These are phyloP conservation scores for Fusarium sororula DNA, from an alignment of 2,329 filamentous ascomycete species.

Conservation along the genomic window DNA sequence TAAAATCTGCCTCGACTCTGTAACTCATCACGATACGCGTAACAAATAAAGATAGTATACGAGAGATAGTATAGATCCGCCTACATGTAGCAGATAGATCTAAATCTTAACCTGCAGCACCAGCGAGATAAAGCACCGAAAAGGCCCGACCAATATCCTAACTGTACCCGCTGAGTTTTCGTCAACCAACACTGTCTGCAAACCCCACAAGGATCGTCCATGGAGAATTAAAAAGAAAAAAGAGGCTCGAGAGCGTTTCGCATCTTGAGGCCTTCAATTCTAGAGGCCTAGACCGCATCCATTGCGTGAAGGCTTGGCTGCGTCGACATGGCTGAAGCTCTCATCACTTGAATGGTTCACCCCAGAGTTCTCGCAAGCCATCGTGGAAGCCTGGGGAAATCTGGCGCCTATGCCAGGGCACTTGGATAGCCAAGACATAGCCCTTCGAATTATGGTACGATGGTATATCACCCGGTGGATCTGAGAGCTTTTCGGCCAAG, in stretches of 20 bases:
- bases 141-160: slow-evolving; percentile 26
- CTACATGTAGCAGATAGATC: background rate
- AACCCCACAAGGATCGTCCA: slow-evolving; percentile 26
- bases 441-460: slow-evolving; percentile 21
- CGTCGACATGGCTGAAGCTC: slow-evolving; percentile 8
- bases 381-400: slow-evolving; percentile 28
- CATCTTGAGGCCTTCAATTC: slow-evolving; percentile 14
- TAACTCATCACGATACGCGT: background rate
- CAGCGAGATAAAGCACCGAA: slow-evolving; percentile 19
- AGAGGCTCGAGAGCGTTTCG: background rate
- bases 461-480: background rate
- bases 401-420: slow-evolving; percentile 20
- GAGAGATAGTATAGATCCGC: background rate
- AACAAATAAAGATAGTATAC: background rate
- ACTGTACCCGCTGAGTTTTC: slow-evolving; percentile 14
- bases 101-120: slow-evolving; percentile 1
- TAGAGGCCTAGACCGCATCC: background rate
- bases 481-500: slow-evolving; percentile 29
- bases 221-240: background rate
- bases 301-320: slow-evolving; percentile 24
- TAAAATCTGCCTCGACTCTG: background rate
- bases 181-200: background rate
- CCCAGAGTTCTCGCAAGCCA: slow-evolving; percentile 28
- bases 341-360: slow-evolving; percentile 4
- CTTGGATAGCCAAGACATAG: slow-evolving; percentile 9